Evolutionary conservation across 1,284 basidiomycete genomes (phyloP).

Genomic region (Mycena citricolor): DNA sequence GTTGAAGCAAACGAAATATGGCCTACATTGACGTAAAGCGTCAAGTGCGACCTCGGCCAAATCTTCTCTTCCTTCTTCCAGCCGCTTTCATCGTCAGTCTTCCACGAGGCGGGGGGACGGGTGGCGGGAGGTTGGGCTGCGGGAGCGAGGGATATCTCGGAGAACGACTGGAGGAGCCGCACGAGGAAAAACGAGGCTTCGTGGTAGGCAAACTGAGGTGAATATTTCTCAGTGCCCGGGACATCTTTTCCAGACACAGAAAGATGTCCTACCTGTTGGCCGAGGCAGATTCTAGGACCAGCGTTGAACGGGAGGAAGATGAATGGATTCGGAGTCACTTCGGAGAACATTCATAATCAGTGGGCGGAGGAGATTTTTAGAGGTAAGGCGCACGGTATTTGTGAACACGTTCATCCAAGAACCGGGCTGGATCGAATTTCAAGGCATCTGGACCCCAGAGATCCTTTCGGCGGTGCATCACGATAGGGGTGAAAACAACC

Average conservation of each 20-base stretch:
- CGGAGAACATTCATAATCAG: background rate
- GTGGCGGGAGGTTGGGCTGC: constrained; percentile 33
- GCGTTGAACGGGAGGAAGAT: constrained; percentile 26
- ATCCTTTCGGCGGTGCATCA: constrained; percentile 31
- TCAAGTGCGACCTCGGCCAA: constrained; percentile 39
- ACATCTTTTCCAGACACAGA: too few relatives aligned
- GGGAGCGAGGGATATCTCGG: constrained; percentile 37
- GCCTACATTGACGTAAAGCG: constrained; percentile 32
- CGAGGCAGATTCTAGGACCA: constrained; percentile 21
- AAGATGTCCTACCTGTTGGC: constrained; percentile 35
- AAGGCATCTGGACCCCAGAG: constrained; percentile 35
- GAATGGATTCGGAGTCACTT: constrained; percentile 24
- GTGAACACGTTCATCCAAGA: constrained; percentile 42
- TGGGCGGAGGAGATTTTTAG: background rate
- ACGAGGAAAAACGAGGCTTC: constrained; percentile 52
- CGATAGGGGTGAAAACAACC: constrained; percentile 26
- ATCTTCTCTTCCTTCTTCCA: constrained; percentile 36
- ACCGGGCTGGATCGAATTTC: constrained; percentile 52
- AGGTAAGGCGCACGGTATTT: constrained; percentile 29
- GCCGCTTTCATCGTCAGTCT: constrained; percentile 24
- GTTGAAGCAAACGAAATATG: background rate
- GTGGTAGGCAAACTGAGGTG: constrained; percentile 53
- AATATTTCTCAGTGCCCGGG: background rate
- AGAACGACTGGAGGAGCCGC: constrained; percentile 47
- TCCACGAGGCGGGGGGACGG: constrained; percentile 30